Evolutionary conservation across 108 stramenopile species (phyloP).

Genomic region (Skeletonema tropicum): DNA sequence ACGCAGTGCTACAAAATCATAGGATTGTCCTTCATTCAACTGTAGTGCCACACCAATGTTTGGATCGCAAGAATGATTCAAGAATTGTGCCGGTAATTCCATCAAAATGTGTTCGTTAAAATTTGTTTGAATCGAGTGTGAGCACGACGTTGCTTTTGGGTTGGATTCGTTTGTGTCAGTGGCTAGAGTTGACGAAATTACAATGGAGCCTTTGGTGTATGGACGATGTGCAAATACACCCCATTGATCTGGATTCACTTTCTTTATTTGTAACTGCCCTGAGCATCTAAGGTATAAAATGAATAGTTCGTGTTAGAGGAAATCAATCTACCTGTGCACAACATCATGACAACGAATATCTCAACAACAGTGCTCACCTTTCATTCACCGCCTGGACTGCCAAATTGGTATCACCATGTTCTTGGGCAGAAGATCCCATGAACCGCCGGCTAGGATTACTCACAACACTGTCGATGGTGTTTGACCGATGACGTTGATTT

Average conservation of each 20-base stretch:
- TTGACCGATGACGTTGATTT: not conserved
- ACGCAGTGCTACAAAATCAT: constrained; percentile 61
- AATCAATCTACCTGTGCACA: not conserved
- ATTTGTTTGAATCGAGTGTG: constrained; percentile 53
- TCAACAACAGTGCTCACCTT: constrained; percentile 1
- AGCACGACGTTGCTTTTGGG: constrained; percentile 19
- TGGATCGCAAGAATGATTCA: constrained; percentile 70
- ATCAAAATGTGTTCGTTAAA: constrained; percentile 54
- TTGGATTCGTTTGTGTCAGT: not conserved
- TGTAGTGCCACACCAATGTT: constrained; percentile 52
- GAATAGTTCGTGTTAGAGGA: not conserved
- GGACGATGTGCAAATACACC: constrained; percentile 13
- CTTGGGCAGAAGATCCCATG: not conserved
- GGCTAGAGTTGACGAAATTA: constrained; percentile 23
- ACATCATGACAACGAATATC: not conserved
- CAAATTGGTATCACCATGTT: not conserved
- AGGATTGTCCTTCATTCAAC: constrained; percentile 39
- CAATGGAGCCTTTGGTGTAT: constrained; percentile 13
- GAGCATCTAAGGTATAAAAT: constrained; percentile 6
- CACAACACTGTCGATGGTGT: no score
- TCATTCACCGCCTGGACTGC: constrained; percentile 24
- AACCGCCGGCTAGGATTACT: not conserved
- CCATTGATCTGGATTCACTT: constrained; percentile 17
- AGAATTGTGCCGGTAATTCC: constrained; percentile 59
- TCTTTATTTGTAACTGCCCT: constrained; percentile 14